Percentiles rank a stretch among this genome's conserved stretches.
Evolutionary conservation across 192 early-diverging fungal species (phyloP).

Genomic region (Coemansia reversa): DNA sequence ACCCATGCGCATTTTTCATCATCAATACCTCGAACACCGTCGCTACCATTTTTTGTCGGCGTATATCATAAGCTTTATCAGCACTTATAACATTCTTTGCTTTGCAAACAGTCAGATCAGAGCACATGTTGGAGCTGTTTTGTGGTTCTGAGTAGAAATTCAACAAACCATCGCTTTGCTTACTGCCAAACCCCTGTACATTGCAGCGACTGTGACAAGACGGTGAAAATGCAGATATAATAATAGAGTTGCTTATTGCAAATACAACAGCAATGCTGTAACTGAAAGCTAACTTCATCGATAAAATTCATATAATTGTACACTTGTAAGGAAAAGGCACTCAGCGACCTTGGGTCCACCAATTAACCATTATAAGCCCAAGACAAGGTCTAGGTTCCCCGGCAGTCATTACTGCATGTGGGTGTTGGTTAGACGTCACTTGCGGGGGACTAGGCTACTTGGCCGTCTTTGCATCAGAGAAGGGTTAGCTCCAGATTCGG

Average conservation of each 20-base stretch:
- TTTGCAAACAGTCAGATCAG: not conserved
- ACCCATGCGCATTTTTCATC: conserved; percentile 31
- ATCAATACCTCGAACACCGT: conserved; percentile 17
- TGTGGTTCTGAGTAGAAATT: not conserved
- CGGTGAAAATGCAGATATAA: not conserved
- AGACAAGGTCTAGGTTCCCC: not conserved
- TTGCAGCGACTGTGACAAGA: not conserved
- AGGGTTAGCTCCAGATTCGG: not conserved
- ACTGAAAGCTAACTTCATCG: not conserved
- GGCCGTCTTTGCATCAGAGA: not conserved
- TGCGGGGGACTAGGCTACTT: not conserved
- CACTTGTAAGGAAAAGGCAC: not conserved
- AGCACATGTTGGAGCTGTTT: not conserved
- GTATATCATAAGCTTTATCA: not conserved
- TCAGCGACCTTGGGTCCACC: not conserved
- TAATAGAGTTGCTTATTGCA: not conserved
- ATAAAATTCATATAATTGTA: not conserved
- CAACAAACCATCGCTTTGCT: not conserved
- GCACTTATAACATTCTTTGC: not conserved
- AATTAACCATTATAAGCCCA: not conserved
- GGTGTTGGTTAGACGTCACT: not conserved
- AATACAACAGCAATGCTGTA: not conserved
- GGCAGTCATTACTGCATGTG: not conserved
- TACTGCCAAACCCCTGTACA: not conserved
- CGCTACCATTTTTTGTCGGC: not conserved